Evolutionary conservation across 345 rosid species (phyloP), one percentile per base, ranked within the genome.

Genomic region (Turnera subulata): DNA sequence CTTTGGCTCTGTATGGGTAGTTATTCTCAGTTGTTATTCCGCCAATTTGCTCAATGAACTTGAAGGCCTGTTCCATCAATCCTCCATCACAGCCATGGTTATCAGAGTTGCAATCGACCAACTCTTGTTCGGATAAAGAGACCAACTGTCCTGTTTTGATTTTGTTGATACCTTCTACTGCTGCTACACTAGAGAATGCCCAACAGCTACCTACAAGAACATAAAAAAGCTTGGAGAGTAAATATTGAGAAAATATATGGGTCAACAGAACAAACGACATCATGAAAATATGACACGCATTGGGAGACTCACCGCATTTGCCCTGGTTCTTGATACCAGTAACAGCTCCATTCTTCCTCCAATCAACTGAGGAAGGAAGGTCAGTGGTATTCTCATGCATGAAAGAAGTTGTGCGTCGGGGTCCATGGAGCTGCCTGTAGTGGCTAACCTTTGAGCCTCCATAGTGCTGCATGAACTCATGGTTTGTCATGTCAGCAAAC

Each of bases 1-100:
- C 81, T 46, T 33, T 67, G 29, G 67, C 83, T 56, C 21, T 42
- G 57, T 78, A 78, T 4, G 84, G 86, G 65, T 82, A 85, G 29
- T 55, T 67, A 0, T 46, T 60, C 50, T 80, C 84, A 1, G 82
- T 68, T 15, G 82, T 75, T 50, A 84, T 43, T 50, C 88, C 84
- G 42, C 70, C 75, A 6, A 50, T 78, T 35, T 46, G 57, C 51
- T 55, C 58, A n/a, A 80, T 73, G 45, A 76, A 75, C 12, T 68
- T 70, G 33, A 60, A 55, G 29, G 76, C 78, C 5, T 56, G 46
- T 45, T 75, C 74, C 76, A 70, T 69, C 38, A 67, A 61, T 26
- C 80, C 78, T 48, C 80, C 76, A 40, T 61, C 38, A 56, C 76
- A 67, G 0, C 80, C 74, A 14, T 57, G 40, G 64, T 67, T 67